Evolutionary conservation across 1,284 basidiomycete genomes (phyloP), one percentile per base, ranked within the genome.

Genomic region (Rhodotorula sp.): DNA sequence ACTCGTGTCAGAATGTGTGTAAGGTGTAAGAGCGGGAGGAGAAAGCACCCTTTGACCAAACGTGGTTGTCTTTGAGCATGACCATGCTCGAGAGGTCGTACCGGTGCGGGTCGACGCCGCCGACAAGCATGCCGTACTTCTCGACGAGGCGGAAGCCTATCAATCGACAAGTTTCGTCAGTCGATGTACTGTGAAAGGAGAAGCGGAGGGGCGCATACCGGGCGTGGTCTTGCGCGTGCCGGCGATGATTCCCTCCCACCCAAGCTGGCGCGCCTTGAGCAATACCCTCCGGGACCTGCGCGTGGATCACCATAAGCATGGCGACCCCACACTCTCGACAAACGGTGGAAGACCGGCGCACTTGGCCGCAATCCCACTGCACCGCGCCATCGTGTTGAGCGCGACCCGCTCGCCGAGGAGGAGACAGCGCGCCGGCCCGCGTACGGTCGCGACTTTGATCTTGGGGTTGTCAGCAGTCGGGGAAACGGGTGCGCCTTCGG

Each of bases 21-120:
- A n/a, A 59, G 7, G 50, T 29, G 25, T 1, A 25, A 39, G 32
- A 7, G 36, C 44, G 53, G 29, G 29, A 46, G 44, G 21, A 22
- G 22, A 5, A 36, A 85, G 76, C 78, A 89, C 93, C 94, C 39
- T 90, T 92, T 13, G 94, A 95, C 95, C 94, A 98, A 80, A 99
- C 94, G 81, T 99, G 97, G 81, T 99, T 99, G 81, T 99, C 96
- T 83, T 99, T 99, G 79, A 99, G 88, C 96, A 99, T 99, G 80
- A 99, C 96, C 96, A 99, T 99, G 81, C 91, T 93, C 51, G 91
- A 94, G 46, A 99, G 85, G 82, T 98, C 95, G 80, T 97, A 91
- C n/a, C 97, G 87, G 84, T 99, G 97, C 29, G 92, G 85, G 82
- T 99, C 97, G 76, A 98, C 91, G 9, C 96, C 97, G 36, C 97